Base-by-base conservation (phyloP, 2,329 filamentous ascomycete genomes). In the Emergomyces orientalis region DNA sequence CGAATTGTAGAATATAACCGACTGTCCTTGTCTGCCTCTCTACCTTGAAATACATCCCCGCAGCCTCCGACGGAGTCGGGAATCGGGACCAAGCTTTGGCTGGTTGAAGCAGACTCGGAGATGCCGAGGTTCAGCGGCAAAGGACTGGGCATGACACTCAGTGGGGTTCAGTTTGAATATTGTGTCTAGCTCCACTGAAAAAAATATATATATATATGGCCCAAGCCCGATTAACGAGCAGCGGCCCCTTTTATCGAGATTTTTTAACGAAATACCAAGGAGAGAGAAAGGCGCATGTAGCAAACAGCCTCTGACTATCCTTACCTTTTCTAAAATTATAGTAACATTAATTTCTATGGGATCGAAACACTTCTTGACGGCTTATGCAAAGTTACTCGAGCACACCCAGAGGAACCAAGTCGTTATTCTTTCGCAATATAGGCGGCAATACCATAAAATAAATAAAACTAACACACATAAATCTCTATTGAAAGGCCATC, bases 51-150 rank as follows among this genome's bases (percentile, higher is more conserved):
- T 27, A 27, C n/a, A 27, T 14, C 55, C 55, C 55, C 22, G 34
- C 34, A 27, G 22, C 27, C n/a, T 19, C 37, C 17, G 51, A 27
- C 37, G 22, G 7, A 45, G 25, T 58, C 37, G 55, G 37, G 39
- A 45, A 17, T 45, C 55, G 17, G 11, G 49, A 30, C 22, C 25
- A 9, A 52, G 27, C 3, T 32, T 30, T 32, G 6, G 8, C 22
- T 27, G n/a, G 43, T 22, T 45, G 43, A 27, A 49, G 49, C 49
- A 52, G n/a, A n/a, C 7, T 47, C 32, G 34, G 54, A 41, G 14
- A 57, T 57, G 55, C 55, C 55, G 55, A 45, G 55, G 55, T 30
- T 30, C 19, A 37, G 32, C 54, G 39, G 57, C 57, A 45, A 59
- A 45, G 19, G 45, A 2, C n/a, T 19, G 3, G 32, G 32, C 32